Conservation (phyloP, 148 eudicot genomes). For the Chenopodium quinoa region DNA sequence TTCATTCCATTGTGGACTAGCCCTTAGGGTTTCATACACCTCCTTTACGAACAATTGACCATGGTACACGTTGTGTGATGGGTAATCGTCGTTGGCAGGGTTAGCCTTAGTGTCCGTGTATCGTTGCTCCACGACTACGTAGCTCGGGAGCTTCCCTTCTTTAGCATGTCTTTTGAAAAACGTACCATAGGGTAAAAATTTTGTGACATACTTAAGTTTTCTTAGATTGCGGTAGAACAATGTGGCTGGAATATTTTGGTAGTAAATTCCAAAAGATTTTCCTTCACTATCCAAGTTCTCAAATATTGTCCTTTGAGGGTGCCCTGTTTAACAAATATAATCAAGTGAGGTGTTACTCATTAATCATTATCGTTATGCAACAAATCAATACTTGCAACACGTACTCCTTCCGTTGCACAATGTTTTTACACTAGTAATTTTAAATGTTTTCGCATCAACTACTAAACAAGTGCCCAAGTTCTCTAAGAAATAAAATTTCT, state of each 20-base stretch:
- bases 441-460: too few relatives aligned
- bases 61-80: constrained; percentile 72
- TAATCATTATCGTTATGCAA: not conserved
- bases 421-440: too few relatives aligned
- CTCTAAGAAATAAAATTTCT: too few relatives aligned
- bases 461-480: too few relatives aligned
- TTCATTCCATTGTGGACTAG: constrained; percentile 87
- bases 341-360: not conserved
- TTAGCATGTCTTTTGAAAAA: constrained; percentile 59
- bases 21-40: constrained; percentile 78
- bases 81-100: constrained; percentile 84
- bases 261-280: constrained; percentile 59
- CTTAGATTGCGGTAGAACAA: constrained; percentile 63
- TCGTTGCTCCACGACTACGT: constrained; percentile 71
- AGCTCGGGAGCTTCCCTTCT: constrained; percentile 60
- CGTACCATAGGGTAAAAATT: constrained; percentile 44
- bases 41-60: constrained; percentile 85
- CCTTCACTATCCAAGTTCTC: constrained; percentile 59
- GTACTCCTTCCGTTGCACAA: too few relatives aligned
- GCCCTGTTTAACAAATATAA: constrained; percentile 28
- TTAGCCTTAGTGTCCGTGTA: constrained; percentile 61
- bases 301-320: constrained; percentile 78
- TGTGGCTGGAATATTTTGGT: constrained; percentile 72
- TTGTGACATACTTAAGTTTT: constrained; percentile 57
- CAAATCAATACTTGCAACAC: not conserved